A percentile compares a stretch with the other conserved stretches of the same genome.
phyloP scores from a whole-genome alignment of 345 rosid species.

The Populus tremula region DNA sequence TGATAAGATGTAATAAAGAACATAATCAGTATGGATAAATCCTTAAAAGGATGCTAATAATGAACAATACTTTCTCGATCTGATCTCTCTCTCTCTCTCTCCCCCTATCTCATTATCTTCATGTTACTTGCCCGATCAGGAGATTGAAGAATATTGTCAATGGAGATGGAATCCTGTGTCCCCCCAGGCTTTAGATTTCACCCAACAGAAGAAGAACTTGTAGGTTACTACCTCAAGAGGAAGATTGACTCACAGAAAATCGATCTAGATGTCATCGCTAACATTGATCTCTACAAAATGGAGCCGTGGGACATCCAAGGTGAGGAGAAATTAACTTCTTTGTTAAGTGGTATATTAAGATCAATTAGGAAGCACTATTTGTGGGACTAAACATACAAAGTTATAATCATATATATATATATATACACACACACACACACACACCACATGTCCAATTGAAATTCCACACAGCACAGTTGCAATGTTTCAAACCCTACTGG shows the following conservation, averaged over 20 bases:
- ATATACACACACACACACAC: too few species aligned
- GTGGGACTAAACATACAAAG: background rate
- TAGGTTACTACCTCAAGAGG: constrained; percentile 84
- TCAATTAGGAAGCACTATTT: background rate
- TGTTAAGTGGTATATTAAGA: background rate
- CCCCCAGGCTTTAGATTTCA: constrained; percentile 97
- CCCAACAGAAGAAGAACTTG: constrained; percentile 97
- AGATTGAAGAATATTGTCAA: constrained; percentile 23
- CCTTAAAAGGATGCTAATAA: background rate
- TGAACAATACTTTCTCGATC: background rate
- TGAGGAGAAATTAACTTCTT: constrained; percentile 12
- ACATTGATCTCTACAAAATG: constrained; percentile 90
- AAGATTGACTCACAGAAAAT: constrained; percentile 69
- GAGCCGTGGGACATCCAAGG: constrained; percentile 99
- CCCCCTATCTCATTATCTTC: constrained; percentile 16
- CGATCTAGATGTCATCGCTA: constrained; percentile 76
- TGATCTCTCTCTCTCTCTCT: background rate
- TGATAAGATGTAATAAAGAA: background rate
- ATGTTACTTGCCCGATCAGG: constrained; percentile 15
- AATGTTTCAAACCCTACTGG: background rate
- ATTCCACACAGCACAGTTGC: background rate
- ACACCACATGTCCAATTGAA: background rate
- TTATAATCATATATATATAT: background rate
- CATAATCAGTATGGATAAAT: background rate
- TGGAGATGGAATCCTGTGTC: constrained; percentile 70